These are phyloP conservation scores for Diutina catenulata DNA, from an alignment of 1,139 yeast genomes.

Conservation along the genomic window DNA sequence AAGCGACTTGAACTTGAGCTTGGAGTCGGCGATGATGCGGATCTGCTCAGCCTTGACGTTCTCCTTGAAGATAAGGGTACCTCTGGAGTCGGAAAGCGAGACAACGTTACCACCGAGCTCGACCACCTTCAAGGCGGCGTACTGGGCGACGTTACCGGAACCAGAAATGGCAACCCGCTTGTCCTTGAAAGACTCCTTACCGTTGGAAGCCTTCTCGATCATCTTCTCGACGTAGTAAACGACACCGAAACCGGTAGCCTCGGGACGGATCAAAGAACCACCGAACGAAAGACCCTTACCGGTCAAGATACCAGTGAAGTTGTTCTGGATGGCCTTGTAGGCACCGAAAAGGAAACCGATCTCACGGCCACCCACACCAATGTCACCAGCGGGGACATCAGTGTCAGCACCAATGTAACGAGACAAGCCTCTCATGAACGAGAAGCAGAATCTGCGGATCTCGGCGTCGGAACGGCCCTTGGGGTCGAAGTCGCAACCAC, in stretches of 20 bases:
- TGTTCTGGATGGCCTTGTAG: conserved; percentile 82
- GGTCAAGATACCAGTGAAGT: conserved; percentile 94
- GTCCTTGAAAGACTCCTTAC: conserved; percentile 81
- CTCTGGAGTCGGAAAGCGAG: conserved; percentile 90
- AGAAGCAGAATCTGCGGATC: conserved; percentile 91
- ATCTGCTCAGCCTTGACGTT: conserved; percentile 84
- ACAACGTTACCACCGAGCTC: conserved; percentile 95
- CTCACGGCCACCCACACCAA: conserved; percentile 90
- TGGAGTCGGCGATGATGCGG: conserved; percentile 66
- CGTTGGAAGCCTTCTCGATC: conserved; percentile 87
- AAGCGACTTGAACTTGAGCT: conserved; percentile 70
- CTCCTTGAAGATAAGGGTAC: conserved; percentile 61
- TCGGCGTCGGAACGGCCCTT: conserved; percentile 88
- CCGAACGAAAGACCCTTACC: conserved; percentile 99
- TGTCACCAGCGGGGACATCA: conserved; percentile 97
- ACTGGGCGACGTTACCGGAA: conserved; percentile 98
- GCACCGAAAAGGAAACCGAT: conserved; percentile 94
- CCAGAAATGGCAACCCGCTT: conserved; percentile 96
- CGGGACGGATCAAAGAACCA: conserved; percentile 97
- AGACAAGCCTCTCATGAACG: conserved; percentile 92
- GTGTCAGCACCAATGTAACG: conserved; percentile 96
- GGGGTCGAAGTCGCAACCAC: conserved; percentile 97
- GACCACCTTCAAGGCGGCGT: conserved; percentile 93
- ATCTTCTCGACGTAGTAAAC: conserved; percentile 96
- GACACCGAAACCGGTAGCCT: conserved; percentile 97